These are phyloP conservation scores for Hyaloscypha bicolor DNA, from an alignment of 495 filamentous ascomycete species.

Conservation along the genomic window DNA sequence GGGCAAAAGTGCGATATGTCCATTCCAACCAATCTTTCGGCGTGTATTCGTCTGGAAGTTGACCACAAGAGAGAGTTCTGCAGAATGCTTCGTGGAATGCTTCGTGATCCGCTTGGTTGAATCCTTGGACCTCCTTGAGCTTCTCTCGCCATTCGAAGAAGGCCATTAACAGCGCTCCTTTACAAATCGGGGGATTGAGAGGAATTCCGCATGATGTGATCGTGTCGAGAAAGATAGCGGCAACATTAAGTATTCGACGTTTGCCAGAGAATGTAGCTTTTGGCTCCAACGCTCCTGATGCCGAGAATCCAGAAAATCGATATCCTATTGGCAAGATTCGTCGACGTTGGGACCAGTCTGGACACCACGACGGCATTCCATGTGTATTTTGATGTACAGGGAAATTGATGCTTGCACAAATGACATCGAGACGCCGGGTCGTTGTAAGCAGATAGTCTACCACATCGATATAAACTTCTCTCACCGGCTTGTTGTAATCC, in stretches of 20 bases:
- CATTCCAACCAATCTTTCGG: slow-evolving; percentile 23
- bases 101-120: background rate
- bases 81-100: slow-evolving; percentile 32
- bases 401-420: slow-evolving; percentile 66
- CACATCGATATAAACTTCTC: slow-evolving; percentile 35
- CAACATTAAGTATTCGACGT: slow-evolving; percentile 30
- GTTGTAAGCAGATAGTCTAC: slow-evolving; percentile 33
- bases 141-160: slow-evolving; percentile 35
- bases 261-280: slow-evolving; percentile 25
- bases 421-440: slow-evolving; percentile 49
- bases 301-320: slow-evolving; percentile 29
- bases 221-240: slow-evolving; percentile 33
- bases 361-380: slow-evolving; percentile 34
- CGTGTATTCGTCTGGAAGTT: slow-evolving; percentile 19
- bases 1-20: slow-evolving; percentile 33
- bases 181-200: slow-evolving; percentile 26
- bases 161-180: slow-evolving; percentile 34
- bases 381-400: slow-evolving; percentile 56
- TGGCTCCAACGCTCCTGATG: slow-evolving; percentile 20
- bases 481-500: slow-evolving; percentile 34
- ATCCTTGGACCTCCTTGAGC: slow-evolving; percentile 17
- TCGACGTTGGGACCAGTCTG: slow-evolving; percentile 38
- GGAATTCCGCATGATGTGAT: slow-evolving; percentile 28
- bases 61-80: slow-evolving; percentile 32
- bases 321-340: slow-evolving; percentile 22